A percentile compares a stretch with the other conserved stretches of the same genome.
These are phyloP conservation scores for Chalaropsis ovoidea DNA, from an alignment of 2,329 filamentous ascomycete species.

Conservation along the genomic window DNA sequence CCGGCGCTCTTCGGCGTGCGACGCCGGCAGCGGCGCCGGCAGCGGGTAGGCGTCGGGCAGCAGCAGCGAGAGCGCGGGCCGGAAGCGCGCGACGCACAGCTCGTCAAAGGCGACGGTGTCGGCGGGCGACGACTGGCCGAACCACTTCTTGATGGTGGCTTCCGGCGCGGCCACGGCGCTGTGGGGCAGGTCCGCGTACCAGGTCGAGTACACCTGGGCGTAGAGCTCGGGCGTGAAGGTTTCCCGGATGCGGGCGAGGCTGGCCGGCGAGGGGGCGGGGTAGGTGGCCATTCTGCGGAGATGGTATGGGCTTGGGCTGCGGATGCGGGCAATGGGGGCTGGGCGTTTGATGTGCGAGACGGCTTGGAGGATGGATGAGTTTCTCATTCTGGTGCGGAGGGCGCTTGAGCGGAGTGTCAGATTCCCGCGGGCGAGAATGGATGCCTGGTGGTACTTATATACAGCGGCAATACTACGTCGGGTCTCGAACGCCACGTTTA, in stretches of 20 bases:
- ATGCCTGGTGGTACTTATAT: neutral
- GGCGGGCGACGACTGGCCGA: slow-evolving; percentile 15
- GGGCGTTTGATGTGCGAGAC: neutral
- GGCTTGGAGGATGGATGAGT: neutral
- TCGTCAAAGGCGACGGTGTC: slow-evolving; percentile 21
- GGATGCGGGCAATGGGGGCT: neutral
- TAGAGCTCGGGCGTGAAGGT: slow-evolving; percentile 22
- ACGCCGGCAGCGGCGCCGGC: slow-evolving; percentile 27
- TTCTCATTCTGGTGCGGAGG: neutral
- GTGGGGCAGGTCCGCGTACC: slow-evolving; percentile 23
- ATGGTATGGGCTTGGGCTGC: neutral
- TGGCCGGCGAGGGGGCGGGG: neutral
- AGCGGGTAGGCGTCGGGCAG: slow-evolving; percentile 29
- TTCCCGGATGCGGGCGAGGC: slow-evolving; percentile 10
- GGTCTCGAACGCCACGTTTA: neutral
- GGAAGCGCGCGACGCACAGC: slow-evolving; percentile 14
- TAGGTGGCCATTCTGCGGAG: neutral
- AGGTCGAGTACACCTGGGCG: slow-evolving; percentile 17
- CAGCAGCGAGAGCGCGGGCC: slow-evolving; percentile 9
- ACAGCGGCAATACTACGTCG: neutral
- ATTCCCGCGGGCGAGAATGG: no score
- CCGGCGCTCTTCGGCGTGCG: slow-evolving; percentile 19
- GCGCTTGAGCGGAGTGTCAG: no score
- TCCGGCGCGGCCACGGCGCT: slow-evolving; percentile 2
- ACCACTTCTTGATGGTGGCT: slow-evolving; percentile 22